These are phyloP conservation scores for Termitomyces sp. DNA, from an alignment of 768 basidiomycete species.

Conservation along the genomic window DNA sequence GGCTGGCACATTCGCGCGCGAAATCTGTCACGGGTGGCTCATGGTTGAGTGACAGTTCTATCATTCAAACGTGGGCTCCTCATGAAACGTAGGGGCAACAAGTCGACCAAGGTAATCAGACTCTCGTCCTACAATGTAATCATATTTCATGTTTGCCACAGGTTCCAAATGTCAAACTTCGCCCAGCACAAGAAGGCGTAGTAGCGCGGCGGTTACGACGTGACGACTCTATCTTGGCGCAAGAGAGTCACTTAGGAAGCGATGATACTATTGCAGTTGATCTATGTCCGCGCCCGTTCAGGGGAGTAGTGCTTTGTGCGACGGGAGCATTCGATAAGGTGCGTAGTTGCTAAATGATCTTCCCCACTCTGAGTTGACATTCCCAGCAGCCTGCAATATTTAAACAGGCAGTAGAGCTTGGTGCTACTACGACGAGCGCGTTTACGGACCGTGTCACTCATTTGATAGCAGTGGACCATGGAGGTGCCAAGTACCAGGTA, in stretches of 20 bases:
- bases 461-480: conserved; percentile 75
- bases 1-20: conserved; percentile 18
- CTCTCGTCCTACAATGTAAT: background rate
- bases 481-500: conserved; percentile 81
- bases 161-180: conserved; percentile 82
- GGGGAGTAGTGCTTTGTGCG: conserved; percentile 59
- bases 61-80: background rate
- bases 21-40: background rate
- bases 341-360: conserved; percentile 12
- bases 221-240: conserved; percentile 31
- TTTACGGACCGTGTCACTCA: conserved; percentile 88
- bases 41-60: too few species aligned
- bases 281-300: conserved; percentile 62
- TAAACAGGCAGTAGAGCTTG: conserved; percentile 75
- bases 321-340: conserved; percentile 82
- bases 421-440: conserved; percentile 60
- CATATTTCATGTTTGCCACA: conserved; percentile 17
- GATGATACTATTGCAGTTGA: conserved; percentile 40
- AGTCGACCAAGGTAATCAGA: conserved; percentile 54
- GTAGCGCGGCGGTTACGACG: conserved; percentile 20
- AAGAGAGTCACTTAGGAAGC: conserved; percentile 44
- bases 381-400: conserved; percentile 56
- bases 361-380: background rate
- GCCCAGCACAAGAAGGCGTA: conserved; percentile 47
- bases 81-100: conserved; percentile 55